These are phyloP conservation scores for Eucalyptus virginea DNA, from an alignment of 345 rosid genomes.

Conservation along the genomic window DNA sequence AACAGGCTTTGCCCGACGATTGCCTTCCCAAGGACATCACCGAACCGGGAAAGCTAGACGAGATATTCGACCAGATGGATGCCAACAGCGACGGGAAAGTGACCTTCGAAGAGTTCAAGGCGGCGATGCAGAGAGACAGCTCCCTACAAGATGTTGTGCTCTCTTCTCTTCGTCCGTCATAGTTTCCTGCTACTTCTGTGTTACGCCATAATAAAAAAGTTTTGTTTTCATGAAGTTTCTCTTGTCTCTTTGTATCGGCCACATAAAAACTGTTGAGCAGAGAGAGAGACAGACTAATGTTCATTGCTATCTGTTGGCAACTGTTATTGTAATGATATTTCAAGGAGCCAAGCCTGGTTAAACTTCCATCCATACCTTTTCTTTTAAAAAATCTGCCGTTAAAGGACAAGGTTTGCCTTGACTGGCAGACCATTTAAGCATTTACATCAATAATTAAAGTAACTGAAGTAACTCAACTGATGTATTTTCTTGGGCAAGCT, in stretches of 20 bases:
- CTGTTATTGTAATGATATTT: neutral
- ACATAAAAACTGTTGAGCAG: neutral
- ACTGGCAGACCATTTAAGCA: neutral
- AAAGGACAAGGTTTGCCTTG: neutral
- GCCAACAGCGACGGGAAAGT: conserved; percentile 60
- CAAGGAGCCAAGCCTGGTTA: neutral
- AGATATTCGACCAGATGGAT: conserved; percentile 55
- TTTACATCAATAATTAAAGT: neutral
- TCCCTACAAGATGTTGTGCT: conserved; percentile 54
- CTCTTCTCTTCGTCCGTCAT: conserved; percentile 48
- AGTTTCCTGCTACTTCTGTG: neutral
- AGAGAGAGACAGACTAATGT: neutral
- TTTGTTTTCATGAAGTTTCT: neutral
- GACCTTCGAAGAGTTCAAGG: conserved; percentile 62
- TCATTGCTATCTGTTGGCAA: neutral
- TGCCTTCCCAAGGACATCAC: conserved; percentile 51
- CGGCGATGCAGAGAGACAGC: conserved; percentile 61
- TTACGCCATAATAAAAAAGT: neutral
- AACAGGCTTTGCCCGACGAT: conserved; percentile 59
- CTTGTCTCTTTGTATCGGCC: neutral
- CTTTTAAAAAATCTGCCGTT: neutral
- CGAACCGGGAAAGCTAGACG: conserved; percentile 56
- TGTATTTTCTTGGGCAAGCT: neutral
- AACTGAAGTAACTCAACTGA: neutral
- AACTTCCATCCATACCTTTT: neutral